Evolutionary conservation across 345 rosid species (phyloP).

Genomic region (Trapa incisa): DNA sequence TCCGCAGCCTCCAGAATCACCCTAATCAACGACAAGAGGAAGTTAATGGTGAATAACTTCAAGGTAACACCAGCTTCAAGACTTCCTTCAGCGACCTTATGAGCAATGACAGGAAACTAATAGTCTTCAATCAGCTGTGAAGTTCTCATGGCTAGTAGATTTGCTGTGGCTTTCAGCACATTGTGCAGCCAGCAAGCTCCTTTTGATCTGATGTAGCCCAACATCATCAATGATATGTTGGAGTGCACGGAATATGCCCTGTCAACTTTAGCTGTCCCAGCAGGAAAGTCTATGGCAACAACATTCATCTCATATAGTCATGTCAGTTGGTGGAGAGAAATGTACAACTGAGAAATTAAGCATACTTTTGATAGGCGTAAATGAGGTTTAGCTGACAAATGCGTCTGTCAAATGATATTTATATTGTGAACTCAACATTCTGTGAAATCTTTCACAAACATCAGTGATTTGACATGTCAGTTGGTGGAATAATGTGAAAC

Average conservation of each 20-base stretch:
- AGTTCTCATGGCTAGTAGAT: not conserved
- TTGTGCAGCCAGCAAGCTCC: no score
- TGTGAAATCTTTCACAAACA: not conserved
- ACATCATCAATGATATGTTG: no score
- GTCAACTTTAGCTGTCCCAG: no score
- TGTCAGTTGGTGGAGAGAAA: not conserved
- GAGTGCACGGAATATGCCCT: no score
- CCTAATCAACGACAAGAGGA: constrained; percentile 48
- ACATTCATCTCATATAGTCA: not conserved
- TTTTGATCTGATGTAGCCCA: no score
- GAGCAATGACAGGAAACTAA: constrained; percentile 44
- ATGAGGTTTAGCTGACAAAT: not conserved
- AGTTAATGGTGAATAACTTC: constrained; percentile 38
- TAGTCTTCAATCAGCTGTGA: constrained; percentile 54
- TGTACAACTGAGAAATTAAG: not conserved
- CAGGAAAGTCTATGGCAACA: not conserved
- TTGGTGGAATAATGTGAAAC: not conserved
- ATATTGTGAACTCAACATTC: not conserved
- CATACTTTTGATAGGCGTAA: not conserved
- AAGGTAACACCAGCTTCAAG: constrained; percentile 21
- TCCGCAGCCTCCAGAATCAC: constrained; percentile 28
- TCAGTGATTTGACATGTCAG: not conserved
- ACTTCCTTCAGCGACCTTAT: constrained; percentile 33
- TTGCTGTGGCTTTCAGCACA: no score
- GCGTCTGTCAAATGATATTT: not conserved